phyloP scores from a whole-genome alignment of 345 rosid genomes.

The Salix udensis region DNA sequence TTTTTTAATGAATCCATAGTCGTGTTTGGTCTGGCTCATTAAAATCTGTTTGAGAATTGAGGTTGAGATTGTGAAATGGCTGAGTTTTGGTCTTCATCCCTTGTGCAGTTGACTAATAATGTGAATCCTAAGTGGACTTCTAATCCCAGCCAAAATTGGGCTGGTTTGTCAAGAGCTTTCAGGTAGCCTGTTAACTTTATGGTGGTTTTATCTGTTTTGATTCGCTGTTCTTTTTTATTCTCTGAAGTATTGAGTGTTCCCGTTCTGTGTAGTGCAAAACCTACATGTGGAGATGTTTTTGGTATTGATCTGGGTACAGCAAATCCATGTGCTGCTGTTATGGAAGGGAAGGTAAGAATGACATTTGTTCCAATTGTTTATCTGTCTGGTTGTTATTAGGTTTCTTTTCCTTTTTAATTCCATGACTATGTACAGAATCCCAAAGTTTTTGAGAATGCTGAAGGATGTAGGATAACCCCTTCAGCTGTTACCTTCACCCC shows the following conservation, averaged over 20 bases:
- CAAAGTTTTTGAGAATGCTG: conserved; percentile 35
- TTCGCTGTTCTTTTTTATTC: background rate
- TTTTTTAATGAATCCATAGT: background rate
- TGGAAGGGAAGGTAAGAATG: conserved; percentile 88
- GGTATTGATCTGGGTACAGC: conserved; percentile 98
- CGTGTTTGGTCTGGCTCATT: background rate
- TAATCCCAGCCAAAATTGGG: conserved; percentile 40
- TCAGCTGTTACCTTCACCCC: conserved; percentile 30
- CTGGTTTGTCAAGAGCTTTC: conserved; percentile 61
- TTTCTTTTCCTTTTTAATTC: background rate
- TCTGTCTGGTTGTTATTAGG: too few species aligned
- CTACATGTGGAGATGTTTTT: conserved; percentile 76
- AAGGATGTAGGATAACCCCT: conserved; percentile 33
- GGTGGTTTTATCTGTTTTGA: background rate
- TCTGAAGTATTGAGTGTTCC: background rate
- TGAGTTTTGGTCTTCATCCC: background rate
- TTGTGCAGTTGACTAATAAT: conserved; percentile 48
- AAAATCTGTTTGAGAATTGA: background rate
- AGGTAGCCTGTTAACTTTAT: conserved; percentile 39
- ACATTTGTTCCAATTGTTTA: background rate
- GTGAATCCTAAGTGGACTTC: conserved; percentile 46
- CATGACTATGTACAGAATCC: conserved; percentile 19
- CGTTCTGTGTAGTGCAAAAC: conserved; percentile 52
- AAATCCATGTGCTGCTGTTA: conserved; percentile 87
- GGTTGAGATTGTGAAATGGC: background rate